Evolutionary conservation across 805 yeast genomes (phyloP), one percentile per base, ranked within the genome.

Genomic region (Saturnispora serradocipensis): DNA sequence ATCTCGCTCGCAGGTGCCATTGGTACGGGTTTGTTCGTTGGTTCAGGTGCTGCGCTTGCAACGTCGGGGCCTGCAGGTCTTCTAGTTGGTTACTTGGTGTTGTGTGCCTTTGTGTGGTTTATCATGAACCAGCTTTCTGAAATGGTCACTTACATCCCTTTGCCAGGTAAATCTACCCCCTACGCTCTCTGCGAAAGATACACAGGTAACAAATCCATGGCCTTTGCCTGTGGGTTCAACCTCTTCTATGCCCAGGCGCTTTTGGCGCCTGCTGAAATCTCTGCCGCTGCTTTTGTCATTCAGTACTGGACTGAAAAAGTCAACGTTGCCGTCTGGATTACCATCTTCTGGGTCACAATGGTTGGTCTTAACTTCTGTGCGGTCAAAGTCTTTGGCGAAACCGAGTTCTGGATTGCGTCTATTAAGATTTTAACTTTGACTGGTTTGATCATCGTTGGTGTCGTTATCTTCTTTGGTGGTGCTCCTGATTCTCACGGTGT

Each of bases 1-100:
- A 78, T 82, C 54, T 83, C 88, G 38, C 74, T 83, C 50, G 88
- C 86, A 55, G 86, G 87, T 59, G 75, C 82, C 54, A 80, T 83
- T 56, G 88, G 89, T 65, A 81, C 87, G n/a, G 81, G 80, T 45
- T 65, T 76, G 49, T 73, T 76, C 52, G 69, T 76, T 35, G 79
- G 80, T 53, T 67, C 74, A 35, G 80, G 80, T 46, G 68, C 70
- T 34, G 72, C 71, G 2, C 61, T 72, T 50, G 53, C 66, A 11
- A 56, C 59, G 8, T 50, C 59, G 34, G 71, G 71, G 18, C 70
- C 71, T 2, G 69, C 67, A 1, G 78, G 78, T 28, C 57, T 80
- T 36, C 72, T 86, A 38, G 69, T 80, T 24, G 81, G 88, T 11
- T 86, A 84, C 62, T 56, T 80, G 25, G 67, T 82, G 45, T 75